phyloP scores from a whole-genome alignment of 2,329 filamentous ascomycete species.

The Exserohilum rostratum region DNA sequence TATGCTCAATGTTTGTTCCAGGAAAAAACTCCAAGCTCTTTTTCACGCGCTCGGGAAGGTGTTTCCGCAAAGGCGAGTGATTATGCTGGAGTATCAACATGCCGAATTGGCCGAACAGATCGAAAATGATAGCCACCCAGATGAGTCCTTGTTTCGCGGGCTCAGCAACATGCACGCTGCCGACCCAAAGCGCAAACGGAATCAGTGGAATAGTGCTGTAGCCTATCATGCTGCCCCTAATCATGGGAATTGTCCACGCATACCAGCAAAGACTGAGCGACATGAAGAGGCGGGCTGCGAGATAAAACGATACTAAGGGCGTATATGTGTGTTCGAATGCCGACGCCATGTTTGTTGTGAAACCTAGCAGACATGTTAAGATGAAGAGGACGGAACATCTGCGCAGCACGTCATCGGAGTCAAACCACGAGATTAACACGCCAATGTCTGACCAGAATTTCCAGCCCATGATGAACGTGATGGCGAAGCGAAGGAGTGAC shows the following conservation, averaged over 20 bases:
- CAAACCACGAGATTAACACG: conserved; percentile 65
- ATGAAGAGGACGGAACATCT: conserved; percentile 65
- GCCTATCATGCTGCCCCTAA: conserved; percentile 61
- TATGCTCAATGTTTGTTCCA: conserved; percentile 69
- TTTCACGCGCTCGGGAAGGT: conserved; percentile 27
- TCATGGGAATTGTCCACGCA: conserved; percentile 61
- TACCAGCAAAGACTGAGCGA: conserved; percentile 57
- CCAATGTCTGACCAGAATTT: conserved; percentile 69
- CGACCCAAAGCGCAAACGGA: conserved; percentile 64
- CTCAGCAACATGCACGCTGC: conserved; percentile 62
- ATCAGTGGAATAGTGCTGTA: conserved; percentile 55
- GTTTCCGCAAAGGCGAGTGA: conserved; percentile 21
- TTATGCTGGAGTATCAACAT: conserved; percentile 49
- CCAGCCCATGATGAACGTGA: conserved; percentile 68
- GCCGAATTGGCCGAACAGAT: conserved; percentile 57
- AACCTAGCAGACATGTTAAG: conserved; percentile 66
- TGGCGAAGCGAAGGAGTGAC: conserved; percentile 64
- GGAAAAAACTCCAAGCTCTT: conserved; percentile 64
- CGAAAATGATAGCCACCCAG: conserved; percentile 62
- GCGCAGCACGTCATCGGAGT: conserved; percentile 65
- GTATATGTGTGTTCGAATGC: conserved; percentile 62
- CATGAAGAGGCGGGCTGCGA: conserved; percentile 62
- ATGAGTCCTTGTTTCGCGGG: conserved; percentile 63
- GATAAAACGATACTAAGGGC: conserved; percentile 66
- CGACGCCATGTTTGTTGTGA: conserved; percentile 67